Evolutionary conservation across 2,329 filamentous ascomycete genomes (phyloP).

Genomic region (Celoporthe dispersa): DNA sequence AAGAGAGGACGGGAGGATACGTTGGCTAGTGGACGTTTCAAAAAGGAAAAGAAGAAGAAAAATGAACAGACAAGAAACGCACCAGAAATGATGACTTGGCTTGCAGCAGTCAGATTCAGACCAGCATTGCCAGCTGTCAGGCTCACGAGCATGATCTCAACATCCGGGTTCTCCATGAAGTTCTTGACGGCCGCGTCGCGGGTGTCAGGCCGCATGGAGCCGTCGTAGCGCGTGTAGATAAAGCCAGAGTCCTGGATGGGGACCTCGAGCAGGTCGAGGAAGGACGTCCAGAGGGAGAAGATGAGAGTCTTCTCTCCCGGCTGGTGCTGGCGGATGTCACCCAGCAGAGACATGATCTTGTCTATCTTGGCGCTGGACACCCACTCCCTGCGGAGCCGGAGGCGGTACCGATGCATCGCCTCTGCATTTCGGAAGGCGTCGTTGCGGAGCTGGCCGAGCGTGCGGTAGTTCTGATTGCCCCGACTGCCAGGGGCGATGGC

Average conservation of each 20-base stretch:
- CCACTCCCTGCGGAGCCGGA: conserved; percentile 35
- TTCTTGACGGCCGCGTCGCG: conserved; percentile 67
- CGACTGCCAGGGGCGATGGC: neutral
- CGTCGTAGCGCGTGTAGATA: conserved; percentile 39
- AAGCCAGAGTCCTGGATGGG: conserved; percentile 36
- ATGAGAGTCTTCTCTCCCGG: conserved; percentile 39
- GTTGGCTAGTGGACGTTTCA: too few relatives aligned
- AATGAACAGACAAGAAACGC: neutral
- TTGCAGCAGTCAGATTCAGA: conserved; percentile 79
- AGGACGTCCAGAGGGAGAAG: conserved; percentile 41
- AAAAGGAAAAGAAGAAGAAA: too few relatives aligned
- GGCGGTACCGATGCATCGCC: conserved; percentile 36
- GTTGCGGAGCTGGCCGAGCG: conserved; percentile 33
- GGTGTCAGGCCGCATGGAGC: conserved; percentile 33
- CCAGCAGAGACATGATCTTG: conserved; percentile 38
- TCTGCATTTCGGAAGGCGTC: conserved; percentile 33
- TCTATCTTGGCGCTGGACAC: conserved; percentile 40
- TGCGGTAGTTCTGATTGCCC: neutral
- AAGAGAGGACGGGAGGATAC: too few relatives aligned
- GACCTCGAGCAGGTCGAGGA: conserved; percentile 41
- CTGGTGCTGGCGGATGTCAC: conserved; percentile 33
- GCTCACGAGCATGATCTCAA: conserved; percentile 72
- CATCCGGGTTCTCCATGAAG: conserved; percentile 58
- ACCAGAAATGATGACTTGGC: conserved; percentile 76
- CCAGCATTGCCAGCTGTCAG: conserved; percentile 80